A percentile compares a stretch with the other conserved stretches of the same genome.
phyloP scores from a whole-genome alignment of 257 asterid species.

The Galeopsis tetrahit region DNA sequence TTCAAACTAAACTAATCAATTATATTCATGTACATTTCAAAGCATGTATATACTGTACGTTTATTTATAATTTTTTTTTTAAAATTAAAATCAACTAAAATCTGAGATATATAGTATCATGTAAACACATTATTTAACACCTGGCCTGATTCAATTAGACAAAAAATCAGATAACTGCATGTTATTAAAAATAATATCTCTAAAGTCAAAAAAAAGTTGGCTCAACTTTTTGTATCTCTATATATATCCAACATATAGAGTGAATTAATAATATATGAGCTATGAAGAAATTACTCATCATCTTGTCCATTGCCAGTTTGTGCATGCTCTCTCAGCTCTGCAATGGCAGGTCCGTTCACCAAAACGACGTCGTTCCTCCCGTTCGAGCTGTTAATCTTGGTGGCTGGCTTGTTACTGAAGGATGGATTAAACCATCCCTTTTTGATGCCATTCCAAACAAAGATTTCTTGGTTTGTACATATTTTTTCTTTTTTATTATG shows the following conservation, averaged over 20 bases:
- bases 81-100: background rate
- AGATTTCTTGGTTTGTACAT: slow-evolving; percentile 51
- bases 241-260: too few species aligned
- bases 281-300: slow-evolving; percentile 10
- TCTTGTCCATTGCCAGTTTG: slow-evolving; percentile 34
- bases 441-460: slow-evolving; percentile 61
- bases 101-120: too few species aligned
- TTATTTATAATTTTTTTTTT: background rate
- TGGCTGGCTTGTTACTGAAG: slow-evolving; percentile 73
- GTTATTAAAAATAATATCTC: background rate
- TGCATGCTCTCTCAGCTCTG: slow-evolving; percentile 28
- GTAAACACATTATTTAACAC: background rate
- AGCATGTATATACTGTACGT: background rate
- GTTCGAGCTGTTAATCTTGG: slow-evolving; percentile 75
- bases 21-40: background rate
- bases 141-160: background rate
- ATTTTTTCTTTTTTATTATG: background rate
- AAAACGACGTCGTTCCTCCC: slow-evolving; percentile 28
- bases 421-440: slow-evolving; percentile 74
- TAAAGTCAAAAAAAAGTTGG: background rate
- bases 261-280: too few species aligned
- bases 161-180: background rate
- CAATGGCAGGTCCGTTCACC: slow-evolving; percentile 33
- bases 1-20: background rate
- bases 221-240: background rate